Evolutionary conservation across 108 stramenopile genomes (phyloP), one percentile per base, ranked within the genome.

Genomic region (Cyclostephanos invisitatus): DNA sequence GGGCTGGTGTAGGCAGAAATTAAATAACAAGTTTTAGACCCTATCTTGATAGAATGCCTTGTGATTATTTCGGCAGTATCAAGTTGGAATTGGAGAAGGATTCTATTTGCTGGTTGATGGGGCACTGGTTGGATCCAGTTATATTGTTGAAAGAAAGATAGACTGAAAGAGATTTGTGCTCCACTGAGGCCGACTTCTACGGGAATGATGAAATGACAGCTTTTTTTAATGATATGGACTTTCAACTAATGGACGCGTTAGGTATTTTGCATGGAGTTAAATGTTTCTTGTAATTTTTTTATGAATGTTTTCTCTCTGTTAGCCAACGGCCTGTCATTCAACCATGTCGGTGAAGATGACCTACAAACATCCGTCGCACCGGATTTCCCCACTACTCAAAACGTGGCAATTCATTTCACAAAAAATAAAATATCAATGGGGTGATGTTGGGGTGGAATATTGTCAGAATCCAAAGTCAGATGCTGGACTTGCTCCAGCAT

Each of bases 391-490:
- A 56, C 32, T 29, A 22, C 38, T 22, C 25, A 38, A n/a, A 27
- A 37, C 35, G 66, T 0, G 49, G 46, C 46, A 66, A 49, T 50
- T 66, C 60, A 32, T 32, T 35, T 35, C 58, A 72, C 60, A 60
- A 55, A 72, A 49, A 72, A 49, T 37, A 50, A 71, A 62, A 48
- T 51, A 62, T 62, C 37, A 64, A 64, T 50, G 27, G 60, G 37
- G 46, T 56, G 27, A 5, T 29, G 17, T 27, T 57, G 27, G 10
- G 25, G 54, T 53, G 20, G 18, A 53, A 21, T 21, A 17, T 57
- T 50, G 21, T 78, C 58, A 94, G 73, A 94, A 94, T n/a, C 93
- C 93, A 86, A 90, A 95, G 68, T 95, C 93, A n/a, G 93, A 92
- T 11, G 85, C 83, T 47, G 93, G 91, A 83, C 91, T 92, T 48